These are phyloP conservation scores for Emmonsiellopsis sp. DNA, from an alignment of 2,329 filamentous ascomycete species.

Conservation along the genomic window DNA sequence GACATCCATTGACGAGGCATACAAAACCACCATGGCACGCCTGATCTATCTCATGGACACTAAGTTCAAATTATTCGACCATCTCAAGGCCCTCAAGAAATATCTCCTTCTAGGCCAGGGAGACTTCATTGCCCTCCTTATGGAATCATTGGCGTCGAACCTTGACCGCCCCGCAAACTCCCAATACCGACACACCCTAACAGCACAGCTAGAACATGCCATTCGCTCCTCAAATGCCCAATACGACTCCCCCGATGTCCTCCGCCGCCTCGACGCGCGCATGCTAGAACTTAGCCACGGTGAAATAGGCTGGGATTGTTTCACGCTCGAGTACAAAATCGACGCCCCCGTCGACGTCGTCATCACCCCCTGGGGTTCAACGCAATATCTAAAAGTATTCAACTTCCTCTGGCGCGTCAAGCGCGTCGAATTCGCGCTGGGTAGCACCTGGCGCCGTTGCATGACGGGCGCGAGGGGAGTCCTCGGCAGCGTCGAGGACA, in stretches of 20 bases:
- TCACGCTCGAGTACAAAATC: conserved; percentile 97
- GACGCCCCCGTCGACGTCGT: conserved; percentile 94
- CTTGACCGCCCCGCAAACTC: conserved; percentile 92
- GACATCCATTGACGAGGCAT: conserved; percentile 89
- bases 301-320: conserved; percentile 98
- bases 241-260: conserved; percentile 84
- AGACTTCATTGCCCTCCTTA: conserved; percentile 92
- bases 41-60: conserved; percentile 87
- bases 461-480: conserved; percentile 95
- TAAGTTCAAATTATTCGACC: conserved; percentile 91
- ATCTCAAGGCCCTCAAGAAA: conserved; percentile 83
- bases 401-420: conserved; percentile 99
- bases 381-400: conserved; percentile 97
- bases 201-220: conserved; percentile 94
- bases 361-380: conserved; percentile 88
- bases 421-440: conserved; percentile 87
- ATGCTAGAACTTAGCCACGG: conserved; percentile 96
- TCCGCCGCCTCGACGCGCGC: conserved; percentile 86
- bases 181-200: conserved; percentile 92
- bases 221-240: conserved; percentile 96
- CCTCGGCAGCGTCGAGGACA: conserved; percentile 64
- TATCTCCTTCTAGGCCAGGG: conserved; percentile 92
- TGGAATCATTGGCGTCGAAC: conserved; percentile 91
- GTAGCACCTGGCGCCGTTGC: conserved; percentile 84
- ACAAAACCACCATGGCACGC: conserved; percentile 95